Conservation (phyloP, 2,329 filamentous ascomycete genomes). For the Phialophora tarda region DNA sequence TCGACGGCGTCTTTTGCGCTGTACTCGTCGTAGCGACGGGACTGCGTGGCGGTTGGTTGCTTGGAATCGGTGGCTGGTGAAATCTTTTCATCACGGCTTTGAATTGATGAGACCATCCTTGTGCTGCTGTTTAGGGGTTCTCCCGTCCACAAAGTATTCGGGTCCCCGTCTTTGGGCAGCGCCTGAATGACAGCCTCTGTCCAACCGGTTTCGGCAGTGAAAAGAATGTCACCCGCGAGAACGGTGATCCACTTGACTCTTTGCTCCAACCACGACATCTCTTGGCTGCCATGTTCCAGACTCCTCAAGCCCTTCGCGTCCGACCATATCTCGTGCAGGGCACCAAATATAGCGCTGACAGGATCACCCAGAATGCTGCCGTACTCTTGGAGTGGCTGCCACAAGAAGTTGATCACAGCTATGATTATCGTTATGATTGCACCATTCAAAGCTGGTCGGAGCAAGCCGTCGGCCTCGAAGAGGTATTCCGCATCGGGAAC, state of each 20-base stretch:
- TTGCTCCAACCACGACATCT: not conserved
- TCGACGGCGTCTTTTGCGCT: not conserved
- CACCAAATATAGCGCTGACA: slow-evolving; percentile 10
- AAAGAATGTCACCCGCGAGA: not conserved
- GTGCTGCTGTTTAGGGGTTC: too few species aligned
- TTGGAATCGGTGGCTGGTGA: too few species aligned
- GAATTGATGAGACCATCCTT: too few species aligned
- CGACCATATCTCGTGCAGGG: slow-evolving; percentile 9
- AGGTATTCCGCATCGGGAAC: not conserved
- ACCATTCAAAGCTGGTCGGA: not conserved
- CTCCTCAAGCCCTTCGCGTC: not conserved
- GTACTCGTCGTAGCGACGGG: not conserved
- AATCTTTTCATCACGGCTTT: too few species aligned
- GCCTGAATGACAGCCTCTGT: too few species aligned
- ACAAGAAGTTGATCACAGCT: not conserved
- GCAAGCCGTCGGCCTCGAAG: not conserved
- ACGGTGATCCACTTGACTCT: not conserved
- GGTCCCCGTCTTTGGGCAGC: too few species aligned
- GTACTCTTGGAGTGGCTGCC: slow-evolving; percentile 7
- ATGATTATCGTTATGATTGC: not conserved
- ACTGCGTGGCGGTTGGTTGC: not conserved
- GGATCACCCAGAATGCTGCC: slow-evolving; percentile 10
- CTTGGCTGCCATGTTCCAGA: not conserved
- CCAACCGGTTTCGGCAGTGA: not conserved
- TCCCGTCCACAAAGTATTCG: too few species aligned